phyloP scores from a whole-genome alignment of 768 basidiomycete species.

The Rossbeevera mucosa region DNA sequence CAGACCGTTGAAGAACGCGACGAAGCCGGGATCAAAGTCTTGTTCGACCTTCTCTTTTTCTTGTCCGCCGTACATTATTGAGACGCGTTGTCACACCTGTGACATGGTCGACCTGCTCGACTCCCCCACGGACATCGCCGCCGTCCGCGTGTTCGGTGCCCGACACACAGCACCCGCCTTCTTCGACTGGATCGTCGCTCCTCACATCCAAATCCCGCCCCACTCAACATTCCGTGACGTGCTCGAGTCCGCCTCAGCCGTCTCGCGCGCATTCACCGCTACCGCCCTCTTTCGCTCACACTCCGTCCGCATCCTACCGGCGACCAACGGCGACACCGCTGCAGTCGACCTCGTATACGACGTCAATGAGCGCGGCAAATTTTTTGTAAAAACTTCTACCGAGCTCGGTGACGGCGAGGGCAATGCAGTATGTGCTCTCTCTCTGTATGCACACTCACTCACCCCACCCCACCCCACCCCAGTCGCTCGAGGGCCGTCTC shows the following conservation, averaged over 20 bases:
- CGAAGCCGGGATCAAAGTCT: conserved; percentile 64
- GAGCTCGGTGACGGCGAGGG: conserved; percentile 94
- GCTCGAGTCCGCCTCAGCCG: conserved; percentile 61
- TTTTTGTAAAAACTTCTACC: conserved; percentile 77
- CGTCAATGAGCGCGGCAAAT: conserved; percentile 69
- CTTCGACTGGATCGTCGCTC: conserved; percentile 72
- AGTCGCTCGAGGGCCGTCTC: conserved; percentile 78
- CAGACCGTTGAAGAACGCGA: conserved; percentile 60
- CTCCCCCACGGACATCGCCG: conserved; percentile 61
- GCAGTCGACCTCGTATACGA: conserved; percentile 81
- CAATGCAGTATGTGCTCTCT: conserved; percentile 63
- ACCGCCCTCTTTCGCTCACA: conserved; percentile 77
- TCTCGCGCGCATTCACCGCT: conserved; percentile 61
- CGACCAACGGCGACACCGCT: conserved; percentile 47
- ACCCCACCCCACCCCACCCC: conserved; percentile 17
- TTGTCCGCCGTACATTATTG: conserved; percentile 55
- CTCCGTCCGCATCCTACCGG: conserved; percentile 57
- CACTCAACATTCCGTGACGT: conserved; percentile 53
- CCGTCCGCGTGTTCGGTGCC: conserved; percentile 81
- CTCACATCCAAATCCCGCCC: conserved; percentile 39
- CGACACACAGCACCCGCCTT: conserved; percentile 69
- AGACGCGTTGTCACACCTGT: conserved; percentile 7
- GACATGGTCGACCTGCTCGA: conserved; percentile 36
- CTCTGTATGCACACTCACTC: conserved; percentile 1
- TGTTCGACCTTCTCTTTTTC: conserved; percentile 45